phyloP scores from a whole-genome alignment of 2,329 filamentous ascomycete species.

The Fusarium sp. region DNA sequence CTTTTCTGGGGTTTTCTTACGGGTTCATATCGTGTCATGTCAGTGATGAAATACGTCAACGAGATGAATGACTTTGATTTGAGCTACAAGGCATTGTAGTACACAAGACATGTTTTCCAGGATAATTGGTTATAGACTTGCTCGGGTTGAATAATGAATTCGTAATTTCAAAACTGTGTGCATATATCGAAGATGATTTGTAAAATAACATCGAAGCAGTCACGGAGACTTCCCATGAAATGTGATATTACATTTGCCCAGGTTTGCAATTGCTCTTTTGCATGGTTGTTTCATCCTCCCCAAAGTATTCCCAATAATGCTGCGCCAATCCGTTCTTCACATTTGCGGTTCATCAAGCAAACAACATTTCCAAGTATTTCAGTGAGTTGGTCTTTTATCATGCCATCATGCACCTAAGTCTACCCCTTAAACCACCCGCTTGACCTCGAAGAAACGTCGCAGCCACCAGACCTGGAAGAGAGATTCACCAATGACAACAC shows the following conservation, averaged over 20 bases:
- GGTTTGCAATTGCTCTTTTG: slow-evolving; percentile 22
- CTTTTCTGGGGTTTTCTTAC: slow-evolving; percentile 13
- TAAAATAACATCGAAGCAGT: background rate
- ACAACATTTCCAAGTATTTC: slow-evolving; percentile 9
- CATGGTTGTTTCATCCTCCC: slow-evolving; percentile 28
- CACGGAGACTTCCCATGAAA: slow-evolving; percentile 9
- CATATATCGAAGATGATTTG: background rate
- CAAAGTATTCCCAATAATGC: slow-evolving; percentile 25
- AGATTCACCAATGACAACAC: slow-evolving; percentile 87
- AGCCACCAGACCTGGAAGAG: slow-evolving; percentile 99
- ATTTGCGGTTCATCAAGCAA: slow-evolving; percentile 29
- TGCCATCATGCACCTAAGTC: background rate
- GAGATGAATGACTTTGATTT: slow-evolving; percentile 36
- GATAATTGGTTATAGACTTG: slow-evolving; percentile 19
- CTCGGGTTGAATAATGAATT: slow-evolving; percentile 10
- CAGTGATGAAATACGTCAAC: slow-evolving; percentile 30
- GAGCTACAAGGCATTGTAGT: slow-evolving; percentile 22
- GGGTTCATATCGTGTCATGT: slow-evolving; percentile 30
- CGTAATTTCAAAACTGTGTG: background rate
- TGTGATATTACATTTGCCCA: slow-evolving; percentile 35
- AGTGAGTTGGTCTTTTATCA: background rate
- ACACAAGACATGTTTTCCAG: slow-evolving; percentile 3
- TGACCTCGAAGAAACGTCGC: slow-evolving; percentile 95
- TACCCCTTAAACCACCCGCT: slow-evolving; percentile 66
- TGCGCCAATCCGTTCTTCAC: slow-evolving; percentile 34